Evolutionary conservation across 2,329 filamentous ascomycete species (phyloP), one percentile per base, ranked within the genome.

Genomic region (Neopestalotiopsis rosae): DNA sequence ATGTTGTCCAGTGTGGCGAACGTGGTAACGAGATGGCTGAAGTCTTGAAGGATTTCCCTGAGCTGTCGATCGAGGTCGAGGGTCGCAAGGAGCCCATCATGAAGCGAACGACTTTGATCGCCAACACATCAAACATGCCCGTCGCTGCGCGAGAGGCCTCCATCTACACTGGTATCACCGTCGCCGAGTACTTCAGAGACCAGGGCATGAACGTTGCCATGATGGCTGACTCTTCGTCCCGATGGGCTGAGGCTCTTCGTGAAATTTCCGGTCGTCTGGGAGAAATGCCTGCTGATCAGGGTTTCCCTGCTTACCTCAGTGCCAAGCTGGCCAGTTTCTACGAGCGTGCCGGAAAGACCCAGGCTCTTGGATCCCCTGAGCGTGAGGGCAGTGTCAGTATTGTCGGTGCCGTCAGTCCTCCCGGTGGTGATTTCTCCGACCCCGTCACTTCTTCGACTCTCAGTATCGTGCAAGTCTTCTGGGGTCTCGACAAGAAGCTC

Each of bases 71-170:
- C 79, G 92, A 97, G 20, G 90, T 98, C 75, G 92, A 97, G 58
- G 96, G 96, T 76, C 94, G 95, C 79, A 92, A 95, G 84, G 96
- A 99, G 81, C 95, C 95, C 75, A 99, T 99, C 86, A 99, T 99
- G 96, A 99, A 99, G 90, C 95, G 96, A 81, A 99, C 96, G 17
- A 97, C 94, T 28, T 88, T 99, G 71, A 98, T 99, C 79, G 96
- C 96, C 81, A 99, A 99, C 85, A 99, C 96, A 58, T 99, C 96
- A 76, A 99, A 99, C 88, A 99, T 99, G 96, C 96, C 96, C 71
- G 96, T 99, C 78, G 96, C 96, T 72, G 96, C 96, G 71, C 94
- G 96, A 85, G 96, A 99, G 83, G 96, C 96, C 69, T 99, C 96
- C 73, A 99, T 99, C 80, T 99, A 99, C 84, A 99, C 96, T 3